A percentile compares a stretch with the other conserved stretches of the same genome.
These are phyloP conservation scores for Andrographis paniculata DNA, from an alignment of 305 asterid genomes.

Conservation along the genomic window DNA sequence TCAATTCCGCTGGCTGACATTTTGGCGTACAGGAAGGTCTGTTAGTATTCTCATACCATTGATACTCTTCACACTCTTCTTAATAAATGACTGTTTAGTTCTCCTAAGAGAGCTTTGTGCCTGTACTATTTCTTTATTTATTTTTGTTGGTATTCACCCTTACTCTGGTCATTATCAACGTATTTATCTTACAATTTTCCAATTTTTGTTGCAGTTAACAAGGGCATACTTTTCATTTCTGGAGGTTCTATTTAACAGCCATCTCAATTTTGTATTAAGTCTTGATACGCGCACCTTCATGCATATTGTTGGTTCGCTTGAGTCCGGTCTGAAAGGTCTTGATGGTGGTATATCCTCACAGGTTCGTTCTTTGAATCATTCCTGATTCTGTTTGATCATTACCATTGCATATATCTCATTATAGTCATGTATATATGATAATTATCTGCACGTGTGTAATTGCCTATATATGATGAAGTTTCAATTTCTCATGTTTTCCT, in stretches of 20 bases:
- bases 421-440: neutral
- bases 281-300: slow-evolving; percentile 75
- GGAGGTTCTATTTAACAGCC: slow-evolving; percentile 87
- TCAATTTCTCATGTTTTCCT: too few relatives aligned
- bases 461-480: too few relatives aligned
- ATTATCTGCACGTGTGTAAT: too few relatives aligned
- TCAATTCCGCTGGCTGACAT: slow-evolving; percentile 80
- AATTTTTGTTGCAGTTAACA: slow-evolving; percentile 58
- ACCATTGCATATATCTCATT: slow-evolving; percentile 6
- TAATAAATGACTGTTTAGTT: too few relatives aligned
- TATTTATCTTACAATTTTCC: slow-evolving; percentile 19
- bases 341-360: slow-evolving; percentile 84
- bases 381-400: slow-evolving; percentile 15
- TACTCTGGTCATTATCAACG: neutral
- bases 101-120: too few relatives aligned
- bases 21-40: slow-evolving; percentile 93
- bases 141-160: neutral
- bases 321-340: slow-evolving; percentile 89
- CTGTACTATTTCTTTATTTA: too few relatives aligned
- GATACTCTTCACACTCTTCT: too few relatives aligned
- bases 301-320: slow-evolving; percentile 91
- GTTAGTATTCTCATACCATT: slow-evolving; percentile 19
- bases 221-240: slow-evolving; percentile 83
- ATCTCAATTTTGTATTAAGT: slow-evolving; percentile 58
- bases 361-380: slow-evolving; percentile 36